A percentile compares a stretch with the other conserved stretches of the same genome.
Conservation (phyloP, 441 rosid genomes). For the Euphorbia celastroides region DNA sequence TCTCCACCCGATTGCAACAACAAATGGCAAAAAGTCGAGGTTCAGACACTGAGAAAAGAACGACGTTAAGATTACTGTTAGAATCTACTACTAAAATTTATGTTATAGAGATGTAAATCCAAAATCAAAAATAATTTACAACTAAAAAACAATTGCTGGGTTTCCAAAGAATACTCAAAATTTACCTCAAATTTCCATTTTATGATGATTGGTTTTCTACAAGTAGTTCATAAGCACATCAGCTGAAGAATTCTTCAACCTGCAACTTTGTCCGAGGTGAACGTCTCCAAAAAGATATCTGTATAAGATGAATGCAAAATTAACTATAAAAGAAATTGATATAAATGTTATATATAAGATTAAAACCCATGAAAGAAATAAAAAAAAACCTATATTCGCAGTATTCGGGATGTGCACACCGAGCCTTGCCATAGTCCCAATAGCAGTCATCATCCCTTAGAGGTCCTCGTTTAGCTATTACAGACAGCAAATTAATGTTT, state of each 20-base stretch:
- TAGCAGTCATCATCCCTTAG: conserved; percentile 88
- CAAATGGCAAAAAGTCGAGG: conserved; percentile 2
- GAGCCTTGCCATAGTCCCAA: conserved; percentile 97
- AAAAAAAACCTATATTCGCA: conserved; percentile 74
- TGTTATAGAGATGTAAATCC: too few relatives aligned
- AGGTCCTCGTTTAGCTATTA: conserved; percentile 64
- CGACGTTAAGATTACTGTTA: too few relatives aligned
- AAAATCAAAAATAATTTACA: background rate
- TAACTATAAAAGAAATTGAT: background rate
- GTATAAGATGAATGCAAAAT: conserved; percentile 15
- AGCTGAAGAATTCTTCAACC: conserved; percentile 72
- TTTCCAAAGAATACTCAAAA: background rate
- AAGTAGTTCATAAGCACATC: conserved; percentile 60
- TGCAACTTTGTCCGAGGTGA: conserved; percentile 97
- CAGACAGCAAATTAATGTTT: conserved; percentile 4
- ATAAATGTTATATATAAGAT: too few relatives aligned
- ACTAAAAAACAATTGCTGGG: background rate
- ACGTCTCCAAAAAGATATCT: conserved; percentile 93
- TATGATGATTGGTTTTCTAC: conserved; percentile 26
- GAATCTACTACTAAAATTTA: too few relatives aligned
- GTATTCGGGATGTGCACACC: conserved; percentile 92
- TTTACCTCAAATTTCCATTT: background rate
- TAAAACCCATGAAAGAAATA: conserved; percentile 5
- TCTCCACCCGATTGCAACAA: background rate
- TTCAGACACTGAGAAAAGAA: too few relatives aligned